Percentiles rank a stretch among this genome's conserved stretches.
Evolutionary conservation across 129 eudicot genomes (phyloP).

Genomic region (Centrapalus pauciflorus): DNA sequence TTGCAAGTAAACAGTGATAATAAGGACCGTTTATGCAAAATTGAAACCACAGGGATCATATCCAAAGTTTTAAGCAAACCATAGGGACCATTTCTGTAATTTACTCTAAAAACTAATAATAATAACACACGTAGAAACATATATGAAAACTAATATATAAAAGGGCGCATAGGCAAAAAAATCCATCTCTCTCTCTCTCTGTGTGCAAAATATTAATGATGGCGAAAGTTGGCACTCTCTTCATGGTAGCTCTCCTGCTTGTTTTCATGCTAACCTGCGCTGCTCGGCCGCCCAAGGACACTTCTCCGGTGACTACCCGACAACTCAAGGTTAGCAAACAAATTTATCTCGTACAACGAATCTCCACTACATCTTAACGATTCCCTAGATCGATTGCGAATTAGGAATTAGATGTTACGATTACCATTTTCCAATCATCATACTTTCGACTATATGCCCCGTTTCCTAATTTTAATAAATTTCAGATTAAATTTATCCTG

Average conservation of each 20-base stretch:
- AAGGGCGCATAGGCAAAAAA: too few relatives aligned
- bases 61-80: too few relatives aligned
- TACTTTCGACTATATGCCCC: too few relatives aligned
- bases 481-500: background rate
- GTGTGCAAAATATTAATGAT: constrained; percentile 17
- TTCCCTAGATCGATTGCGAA: background rate
- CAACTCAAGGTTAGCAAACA: constrained; percentile 21
- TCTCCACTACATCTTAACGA: background rate
- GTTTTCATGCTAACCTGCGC: constrained; percentile 23
- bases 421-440: background rate
- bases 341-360: background rate
- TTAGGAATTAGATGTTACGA: background rate
- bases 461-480: background rate
- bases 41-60: too few relatives aligned
- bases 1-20: too few relatives aligned
- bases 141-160: too few relatives aligned
- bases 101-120: too few relatives aligned
- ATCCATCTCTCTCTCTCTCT: too few relatives aligned
- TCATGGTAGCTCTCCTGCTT: constrained; percentile 31
- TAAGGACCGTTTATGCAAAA: too few relatives aligned
- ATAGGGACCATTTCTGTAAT: too few relatives aligned
- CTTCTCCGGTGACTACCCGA: constrained; percentile 15
- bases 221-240: constrained; percentile 30
- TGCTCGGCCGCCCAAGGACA: constrained; percentile 26
- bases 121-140: too few relatives aligned